Conservation (phyloP, 257 asterid genomes). For the Solanum piurae region DNA sequence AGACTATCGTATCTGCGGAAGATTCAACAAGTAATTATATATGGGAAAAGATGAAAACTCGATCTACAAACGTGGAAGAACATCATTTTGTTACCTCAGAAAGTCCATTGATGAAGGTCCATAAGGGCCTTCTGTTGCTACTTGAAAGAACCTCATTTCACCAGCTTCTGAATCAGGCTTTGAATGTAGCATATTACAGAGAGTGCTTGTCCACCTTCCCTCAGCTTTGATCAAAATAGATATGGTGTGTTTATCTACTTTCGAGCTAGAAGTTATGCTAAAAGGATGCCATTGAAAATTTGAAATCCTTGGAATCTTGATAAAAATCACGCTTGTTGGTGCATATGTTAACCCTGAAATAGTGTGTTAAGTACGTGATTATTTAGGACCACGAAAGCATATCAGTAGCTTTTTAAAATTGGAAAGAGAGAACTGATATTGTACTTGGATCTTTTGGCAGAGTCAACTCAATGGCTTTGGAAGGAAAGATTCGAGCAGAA, state of each 20-base stretch:
- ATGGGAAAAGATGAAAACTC: neutral
- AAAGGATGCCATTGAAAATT: conserved; percentile 76
- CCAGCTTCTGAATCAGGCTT: conserved; percentile 49
- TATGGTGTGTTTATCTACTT: conserved; percentile 35
- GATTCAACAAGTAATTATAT: neutral
- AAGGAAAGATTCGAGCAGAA: conserved; percentile 64
- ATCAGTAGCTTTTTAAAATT: neutral
- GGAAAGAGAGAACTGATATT: neutral
- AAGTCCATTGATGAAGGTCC: conserved; percentile 62
- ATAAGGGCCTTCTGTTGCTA: conserved; percentile 73
- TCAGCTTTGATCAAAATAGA: conserved; percentile 50
- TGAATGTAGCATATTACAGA: conserved; percentile 22
- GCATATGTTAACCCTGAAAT: conserved; percentile 48
- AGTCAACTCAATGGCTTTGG: conserved; percentile 55
- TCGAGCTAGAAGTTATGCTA: conserved; percentile 64
- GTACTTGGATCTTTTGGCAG: conserved; percentile 80
- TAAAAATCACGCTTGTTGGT: conserved; percentile 55
- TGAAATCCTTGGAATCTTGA: conserved; percentile 70
- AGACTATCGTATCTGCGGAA: conserved; percentile 51
- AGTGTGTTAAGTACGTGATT: neutral
- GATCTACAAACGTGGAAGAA: neutral
- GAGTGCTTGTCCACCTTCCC: conserved; percentile 69
- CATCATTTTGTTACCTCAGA: conserved; percentile 32
- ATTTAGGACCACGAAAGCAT: neutral
- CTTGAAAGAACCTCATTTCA: conserved; percentile 32